A percentile compares a stretch with the other conserved stretches of the same genome.
Conservation (phyloP, 345 rosid genomes). For the Gossypium thurberi region DNA sequence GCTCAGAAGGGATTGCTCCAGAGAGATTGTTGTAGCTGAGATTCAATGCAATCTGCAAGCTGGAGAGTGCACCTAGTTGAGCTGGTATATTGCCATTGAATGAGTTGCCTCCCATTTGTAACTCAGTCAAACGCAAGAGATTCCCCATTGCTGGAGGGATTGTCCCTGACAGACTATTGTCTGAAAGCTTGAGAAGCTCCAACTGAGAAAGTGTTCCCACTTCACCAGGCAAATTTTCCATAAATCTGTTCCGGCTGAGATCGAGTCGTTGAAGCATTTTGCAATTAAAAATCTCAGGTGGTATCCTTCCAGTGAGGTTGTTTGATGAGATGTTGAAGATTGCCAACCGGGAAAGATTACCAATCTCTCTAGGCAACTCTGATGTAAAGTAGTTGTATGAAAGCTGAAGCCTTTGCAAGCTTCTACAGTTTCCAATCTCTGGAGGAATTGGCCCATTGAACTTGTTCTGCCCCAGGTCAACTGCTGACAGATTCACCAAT, state of each 20-base stretch:
- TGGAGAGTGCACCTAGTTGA: constrained; percentile 50
- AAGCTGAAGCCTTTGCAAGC: constrained; percentile 65
- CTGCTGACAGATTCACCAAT: constrained; percentile 49
- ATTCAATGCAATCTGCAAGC: constrained; percentile 82
- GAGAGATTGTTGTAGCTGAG: constrained; percentile 75
- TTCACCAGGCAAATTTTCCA: constrained; percentile 47
- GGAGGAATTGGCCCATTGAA: constrained; percentile 64
- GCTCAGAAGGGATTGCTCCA: constrained; percentile 63
- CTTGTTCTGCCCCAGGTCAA: constrained; percentile 65
- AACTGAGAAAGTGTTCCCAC: constrained; percentile 62
- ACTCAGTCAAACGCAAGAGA: constrained; percentile 55
- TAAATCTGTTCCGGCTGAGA: constrained; percentile 57
- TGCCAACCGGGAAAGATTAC: constrained; percentile 58
- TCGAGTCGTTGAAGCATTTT: constrained; percentile 83
- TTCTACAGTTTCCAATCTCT: constrained; percentile 54
- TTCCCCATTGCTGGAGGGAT: constrained; percentile 58
- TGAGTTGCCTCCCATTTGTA: constrained; percentile 84
- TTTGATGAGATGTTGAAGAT: constrained; percentile 73
- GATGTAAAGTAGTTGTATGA: constrained; percentile 53
- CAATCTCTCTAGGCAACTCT: constrained; percentile 68
- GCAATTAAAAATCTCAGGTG: constrained; percentile 61
- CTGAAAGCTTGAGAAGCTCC: constrained; percentile 86
- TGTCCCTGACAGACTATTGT: constrained; percentile 48
- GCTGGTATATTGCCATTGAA: constrained; percentile 58
- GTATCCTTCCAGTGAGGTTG: constrained; percentile 54